Base-by-base conservation (phyloP, 441 rosid species). In the Euphorbia schlechtendalii region DNA sequence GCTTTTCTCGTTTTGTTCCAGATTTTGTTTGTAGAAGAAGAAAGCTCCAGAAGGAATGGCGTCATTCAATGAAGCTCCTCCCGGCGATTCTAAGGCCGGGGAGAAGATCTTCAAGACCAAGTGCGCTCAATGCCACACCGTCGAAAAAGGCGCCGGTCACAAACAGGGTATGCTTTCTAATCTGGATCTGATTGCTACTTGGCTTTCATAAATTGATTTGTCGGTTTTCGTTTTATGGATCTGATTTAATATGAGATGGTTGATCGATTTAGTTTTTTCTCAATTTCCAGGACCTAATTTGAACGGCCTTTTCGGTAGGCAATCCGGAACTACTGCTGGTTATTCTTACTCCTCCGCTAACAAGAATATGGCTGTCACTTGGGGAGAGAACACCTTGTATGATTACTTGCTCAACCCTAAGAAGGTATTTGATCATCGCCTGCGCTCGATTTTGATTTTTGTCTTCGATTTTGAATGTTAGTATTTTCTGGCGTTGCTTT, bases 51-150 rank as follows among this genome's bases (percentile, higher is more conserved):
- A n/a, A 58, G 61, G 59, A 64, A 90, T 90, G 97, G 91, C 93
- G 69, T 71, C 89, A 30, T 88, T 88, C 64, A 75, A 62, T 20
- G 76, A 88, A 77, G 97, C 97, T 45, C 91, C 96, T 0, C 85
- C 89, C 0, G 96, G 91, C 32, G 22, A 88, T 59, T 9, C 73
- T 0, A 83, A 85, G 64, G 74, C 73, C 36, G 91, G 97, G 25
- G 91, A 86, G 79, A 88, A 90, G 78, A 88, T 86, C 76, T 84
- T 90, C 83, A 79, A 73, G 80, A 83, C 82, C 41, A 87, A 90
- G 82, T 90, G 95, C 70, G 96, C 96, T 4, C 96, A 86, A 80
- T 87, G 92, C 78, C 93, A 86, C 81, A 90, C 89, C 74, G 91
- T 82, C 70, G 91, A 90, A 0, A 77, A 90, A 78, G 96, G 96